Evolutionary conservation across 2,329 filamentous ascomycete species (phyloP).

Genomic region (Cytospora piceae): DNA sequence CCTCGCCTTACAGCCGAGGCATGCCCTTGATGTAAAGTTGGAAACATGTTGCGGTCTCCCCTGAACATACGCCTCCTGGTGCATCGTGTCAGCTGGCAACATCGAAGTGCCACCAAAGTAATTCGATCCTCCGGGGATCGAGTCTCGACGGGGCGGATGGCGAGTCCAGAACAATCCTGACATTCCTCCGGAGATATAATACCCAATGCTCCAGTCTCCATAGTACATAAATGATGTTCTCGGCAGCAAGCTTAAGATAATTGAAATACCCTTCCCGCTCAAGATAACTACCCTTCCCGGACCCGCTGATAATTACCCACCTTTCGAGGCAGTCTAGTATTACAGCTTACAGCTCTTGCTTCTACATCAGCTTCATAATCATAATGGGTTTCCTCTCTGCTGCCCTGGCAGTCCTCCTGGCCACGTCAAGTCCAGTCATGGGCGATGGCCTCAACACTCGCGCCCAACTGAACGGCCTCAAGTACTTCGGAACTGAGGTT

Average conservation of each 20-base stretch:
- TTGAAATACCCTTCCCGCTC: not conserved
- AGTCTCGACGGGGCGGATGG: not conserved
- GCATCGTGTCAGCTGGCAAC: not conserved
- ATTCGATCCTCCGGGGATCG: not conserved
- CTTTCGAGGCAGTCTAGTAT: not conserved
- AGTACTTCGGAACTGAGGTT: constrained; percentile 66
- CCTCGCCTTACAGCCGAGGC: not conserved
- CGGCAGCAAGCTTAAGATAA: not conserved
- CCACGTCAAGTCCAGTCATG: not conserved
- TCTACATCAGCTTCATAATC: not conserved
- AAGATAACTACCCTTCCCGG: not conserved
- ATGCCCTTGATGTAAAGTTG: not conserved
- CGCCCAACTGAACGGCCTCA: constrained; percentile 21
- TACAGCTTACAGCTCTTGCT: not conserved
- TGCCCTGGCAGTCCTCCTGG: not conserved
- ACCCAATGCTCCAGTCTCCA: not conserved
- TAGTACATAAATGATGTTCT: not conserved
- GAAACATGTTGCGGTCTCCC: not conserved
- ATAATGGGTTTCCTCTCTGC: constrained; percentile 8
- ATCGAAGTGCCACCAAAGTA: not conserved
- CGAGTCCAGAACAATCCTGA: not conserved
- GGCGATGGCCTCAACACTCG: constrained; percentile 25
- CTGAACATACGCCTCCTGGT: not conserved
- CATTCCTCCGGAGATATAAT: not conserved
- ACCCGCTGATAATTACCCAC: not conserved